Percentiles rank a stretch among this genome's conserved stretches.
phyloP scores from a whole-genome alignment of 129 eudicot species.

The Flaveria bidentis region DNA sequence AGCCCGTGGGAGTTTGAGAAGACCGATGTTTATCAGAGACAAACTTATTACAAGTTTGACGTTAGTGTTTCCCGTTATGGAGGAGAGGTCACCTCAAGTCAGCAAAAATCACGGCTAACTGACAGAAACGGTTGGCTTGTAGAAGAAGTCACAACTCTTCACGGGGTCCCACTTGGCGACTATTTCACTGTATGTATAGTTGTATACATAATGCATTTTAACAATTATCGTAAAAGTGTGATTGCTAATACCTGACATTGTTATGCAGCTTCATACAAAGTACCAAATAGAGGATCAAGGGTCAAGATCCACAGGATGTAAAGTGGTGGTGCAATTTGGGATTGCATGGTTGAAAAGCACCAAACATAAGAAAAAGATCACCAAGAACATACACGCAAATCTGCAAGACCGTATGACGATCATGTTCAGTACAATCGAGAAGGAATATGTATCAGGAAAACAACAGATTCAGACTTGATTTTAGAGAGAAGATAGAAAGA shows the following conservation, averaged over 20 bases:
- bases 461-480: slow-evolving; percentile 22
- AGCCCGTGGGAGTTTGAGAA: slow-evolving; percentile 91
- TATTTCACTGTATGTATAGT: slow-evolving; percentile 67
- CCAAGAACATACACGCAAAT: slow-evolving; percentile 71
- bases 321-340: slow-evolving; percentile 76
- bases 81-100: slow-evolving; percentile 95
- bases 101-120: slow-evolving; percentile 73
- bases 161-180: slow-evolving; percentile 94
- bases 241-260: background rate
- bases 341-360: slow-evolving; percentile 85
- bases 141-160: slow-evolving; percentile 95
- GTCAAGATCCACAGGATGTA: slow-evolving; percentile 67
- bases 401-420: slow-evolving; percentile 75
- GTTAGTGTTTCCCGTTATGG: slow-evolving; percentile 68
- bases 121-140: slow-evolving; percentile 85
- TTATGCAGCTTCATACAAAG: slow-evolving; percentile 82
- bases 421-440: slow-evolving; percentile 84
- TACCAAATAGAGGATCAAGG: slow-evolving; percentile 78
- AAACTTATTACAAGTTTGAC: slow-evolving; percentile 75
- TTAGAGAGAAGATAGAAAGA: background rate
- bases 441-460: slow-evolving; percentile 60
- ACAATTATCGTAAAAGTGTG: background rate
- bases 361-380: slow-evolving; percentile 75
- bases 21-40: slow-evolving; percentile 81
- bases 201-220: background rate